Percentiles rank a stretch among this genome's conserved stretches.
phyloP scores from a whole-genome alignment of 768 basidiomycete genomes.

The Grammothele lineata region DNA sequence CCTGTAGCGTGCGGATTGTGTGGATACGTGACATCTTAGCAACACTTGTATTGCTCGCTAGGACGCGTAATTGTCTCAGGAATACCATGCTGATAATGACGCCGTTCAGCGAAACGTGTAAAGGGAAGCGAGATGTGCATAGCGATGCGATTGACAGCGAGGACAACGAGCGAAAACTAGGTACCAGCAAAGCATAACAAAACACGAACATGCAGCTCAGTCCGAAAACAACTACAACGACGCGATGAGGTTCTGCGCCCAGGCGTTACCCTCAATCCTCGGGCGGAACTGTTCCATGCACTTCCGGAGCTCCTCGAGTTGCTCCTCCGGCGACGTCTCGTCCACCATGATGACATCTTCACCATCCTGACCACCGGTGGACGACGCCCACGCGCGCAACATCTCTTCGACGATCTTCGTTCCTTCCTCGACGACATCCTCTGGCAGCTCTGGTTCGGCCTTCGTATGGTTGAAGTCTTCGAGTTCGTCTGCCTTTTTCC shows the following conservation, averaged over 20 bases:
- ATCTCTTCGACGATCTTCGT: conserved; percentile 77
- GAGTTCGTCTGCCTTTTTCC: conserved; percentile 86
- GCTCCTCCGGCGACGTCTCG: conserved; percentile 26
- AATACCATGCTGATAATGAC: too few relatives aligned
- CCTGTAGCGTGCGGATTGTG: too few relatives aligned
- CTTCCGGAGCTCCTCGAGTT: conserved; percentile 46
- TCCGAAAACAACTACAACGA: conserved; percentile 10
- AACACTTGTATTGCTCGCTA: too few relatives aligned
- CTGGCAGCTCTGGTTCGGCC: conserved; percentile 41
- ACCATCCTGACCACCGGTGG: conserved; percentile 33
- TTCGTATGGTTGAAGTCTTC: conserved; percentile 65
- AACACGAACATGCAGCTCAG: background rate
- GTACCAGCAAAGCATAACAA: background rate
- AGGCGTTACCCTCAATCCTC: conserved; percentile 71
- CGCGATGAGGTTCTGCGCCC: conserved; percentile 62
- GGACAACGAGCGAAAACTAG: background rate
- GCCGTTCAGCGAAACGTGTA: too few relatives aligned
- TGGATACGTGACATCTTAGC: too few relatives aligned
- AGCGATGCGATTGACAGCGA: too few relatives aligned
- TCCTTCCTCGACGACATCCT: conserved; percentile 71
- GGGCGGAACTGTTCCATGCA: conserved; percentile 64
- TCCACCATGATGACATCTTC: conserved; percentile 52
- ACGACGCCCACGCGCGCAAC: conserved; percentile 60
- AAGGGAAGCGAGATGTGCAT: too few relatives aligned
- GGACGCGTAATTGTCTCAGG: too few relatives aligned